Evolutionary conservation across 129 eudicot genomes (phyloP), one percentile per base, ranked within the genome.

Genomic region (Tagetes patula): DNA sequence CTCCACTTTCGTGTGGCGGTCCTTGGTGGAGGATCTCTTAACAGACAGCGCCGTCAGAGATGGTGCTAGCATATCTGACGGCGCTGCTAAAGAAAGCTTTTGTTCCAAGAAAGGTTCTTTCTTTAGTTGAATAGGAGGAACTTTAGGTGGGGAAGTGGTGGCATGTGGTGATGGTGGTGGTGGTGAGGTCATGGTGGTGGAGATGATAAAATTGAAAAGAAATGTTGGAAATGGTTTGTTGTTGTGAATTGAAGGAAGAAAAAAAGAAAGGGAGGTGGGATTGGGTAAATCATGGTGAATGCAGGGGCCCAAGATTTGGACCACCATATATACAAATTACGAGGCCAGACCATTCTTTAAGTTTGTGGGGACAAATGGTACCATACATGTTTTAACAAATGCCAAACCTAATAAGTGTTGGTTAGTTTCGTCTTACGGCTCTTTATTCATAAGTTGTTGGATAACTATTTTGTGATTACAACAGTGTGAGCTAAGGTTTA

Each of bases 1-100:
- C 64, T 91, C 97, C n/a, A 91, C 97, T 77, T 91, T 91, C 2
- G 97, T 84, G 65, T 91, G 97, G 3, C 97, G 87, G 81, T 92
- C 97, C 75, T 87, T 92, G 82, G 77, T 43, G 3, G 11, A 43
- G 10, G 48, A 43, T 10, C 48, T 8, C 48, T 43, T 43, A 6
- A 2, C 4, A 39, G 3, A 43, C 48, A 10, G 6, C 6, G 2
- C 9, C 6, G 47, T 20, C 27, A 20, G 47, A 1, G 9, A 7
- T 42, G 48, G 60, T 14, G 6, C 31, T 0, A 37, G 20, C 4
- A 8, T 20, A 20, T 20, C 27, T 20, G 27, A 20, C 27, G 27
- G 27, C 27, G 27, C 27, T 20, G 27, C 27, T 20, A 20, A 20
- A 20, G 27, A 20, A 20, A 20, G 73, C 42, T 10, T 66, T 61